These are phyloP conservation scores for Elongisporangium prolatum DNA, from an alignment of 352 stramenopile genomes.

Conservation along the genomic window DNA sequence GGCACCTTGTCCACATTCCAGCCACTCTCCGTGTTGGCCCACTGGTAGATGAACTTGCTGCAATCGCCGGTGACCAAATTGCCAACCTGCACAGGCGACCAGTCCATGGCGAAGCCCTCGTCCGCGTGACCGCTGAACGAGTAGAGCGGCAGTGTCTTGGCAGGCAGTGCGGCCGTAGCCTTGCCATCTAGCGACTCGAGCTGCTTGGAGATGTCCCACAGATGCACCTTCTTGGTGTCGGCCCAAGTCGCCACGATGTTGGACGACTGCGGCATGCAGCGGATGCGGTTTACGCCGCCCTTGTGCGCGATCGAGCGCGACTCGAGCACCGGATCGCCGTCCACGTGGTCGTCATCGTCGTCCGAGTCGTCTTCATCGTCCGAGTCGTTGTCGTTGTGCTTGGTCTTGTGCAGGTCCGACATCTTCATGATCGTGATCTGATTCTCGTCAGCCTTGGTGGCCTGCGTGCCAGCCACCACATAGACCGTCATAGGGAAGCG, in stretches of 20 bases:
- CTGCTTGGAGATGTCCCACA: conserved; percentile 95
- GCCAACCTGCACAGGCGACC: conserved; percentile 88
- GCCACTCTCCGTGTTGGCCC: conserved; percentile 66
- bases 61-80: conserved; percentile 95
- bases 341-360: conserved; percentile 90
- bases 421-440: conserved; percentile 98
- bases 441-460: conserved; percentile 90
- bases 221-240: conserved; percentile 93
- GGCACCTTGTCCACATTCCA: conserved; percentile 89
- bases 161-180: conserved; percentile 35
- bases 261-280: conserved; percentile 93
- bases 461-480: conserved; percentile 96
- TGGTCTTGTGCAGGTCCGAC: conserved; percentile 94
- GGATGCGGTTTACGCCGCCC: conserved; percentile 95
- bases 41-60: conserved; percentile 96
- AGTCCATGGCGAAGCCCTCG: conserved; percentile 99
- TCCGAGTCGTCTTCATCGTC: conserved; percentile 67
- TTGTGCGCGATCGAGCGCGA: conserved; percentile 94
- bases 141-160: conserved; percentile 79
- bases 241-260: conserved; percentile 98
- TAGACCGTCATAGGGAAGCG: conserved; percentile 96
- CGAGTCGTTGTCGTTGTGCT: conserved; percentile 75
- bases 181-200: conserved; percentile 87
- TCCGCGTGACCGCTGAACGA: conserved; percentile 94
- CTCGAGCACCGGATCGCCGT: conserved; percentile 95